Evolutionary conservation across 2,329 filamentous ascomycete genomes (phyloP).

Genomic region (Aspergillus udagawae): DNA sequence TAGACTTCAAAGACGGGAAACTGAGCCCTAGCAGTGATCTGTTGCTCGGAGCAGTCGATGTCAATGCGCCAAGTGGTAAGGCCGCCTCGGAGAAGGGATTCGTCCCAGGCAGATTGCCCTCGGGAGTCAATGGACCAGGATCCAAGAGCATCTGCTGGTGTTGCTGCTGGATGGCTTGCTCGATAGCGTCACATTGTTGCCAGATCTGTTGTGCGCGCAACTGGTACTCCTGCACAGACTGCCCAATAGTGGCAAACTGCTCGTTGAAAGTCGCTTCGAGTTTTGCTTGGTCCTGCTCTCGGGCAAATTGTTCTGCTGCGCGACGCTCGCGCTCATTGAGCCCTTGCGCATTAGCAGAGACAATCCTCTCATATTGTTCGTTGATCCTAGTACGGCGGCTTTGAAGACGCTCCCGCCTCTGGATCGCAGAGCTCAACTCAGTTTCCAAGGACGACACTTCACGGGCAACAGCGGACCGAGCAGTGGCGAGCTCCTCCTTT

Average conservation of each 20-base stretch:
- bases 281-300: conserved; percentile 44
- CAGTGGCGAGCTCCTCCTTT: conserved; percentile 48
- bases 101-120: conserved; percentile 55
- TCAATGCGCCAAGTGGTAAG: conserved; percentile 20
- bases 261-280: conserved; percentile 42
- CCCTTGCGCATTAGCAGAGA: conserved; percentile 55
- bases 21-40: conserved; percentile 34
- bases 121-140: conserved; percentile 53
- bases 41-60: conserved; percentile 26
- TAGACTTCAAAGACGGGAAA: conserved; percentile 33
- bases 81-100: conserved; percentile 34
- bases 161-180: conserved; percentile 44
- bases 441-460: conserved; percentile 50
- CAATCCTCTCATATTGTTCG: conserved; percentile 59
- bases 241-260: conserved; percentile 40
- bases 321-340: conserved; percentile 52
- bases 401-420: conserved; percentile 58
- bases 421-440: conserved; percentile 50
- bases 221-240: conserved; percentile 43
- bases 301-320: conserved; percentile 44
- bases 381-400: conserved; percentile 55
- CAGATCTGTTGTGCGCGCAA: conserved; percentile 40
- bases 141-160: conserved; percentile 43
- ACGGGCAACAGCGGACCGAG: conserved; percentile 50
- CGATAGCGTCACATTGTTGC: conserved; percentile 41